Base-by-base conservation (phyloP, 2,329 filamentous ascomycete species). In the Claviceps pusilla region DNA sequence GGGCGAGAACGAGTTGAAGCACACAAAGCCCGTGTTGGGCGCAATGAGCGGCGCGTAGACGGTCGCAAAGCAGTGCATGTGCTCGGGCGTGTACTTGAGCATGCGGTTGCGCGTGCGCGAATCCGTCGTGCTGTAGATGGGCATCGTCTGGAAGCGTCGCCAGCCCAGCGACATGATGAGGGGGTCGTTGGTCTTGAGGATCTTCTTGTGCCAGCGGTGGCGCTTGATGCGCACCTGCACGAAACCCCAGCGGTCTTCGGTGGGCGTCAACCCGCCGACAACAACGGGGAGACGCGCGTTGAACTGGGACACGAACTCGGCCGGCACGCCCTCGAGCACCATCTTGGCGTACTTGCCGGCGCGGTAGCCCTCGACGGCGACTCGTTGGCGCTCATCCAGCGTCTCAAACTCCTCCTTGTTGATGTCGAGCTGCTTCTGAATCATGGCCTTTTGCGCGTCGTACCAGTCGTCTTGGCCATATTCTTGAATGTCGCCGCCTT, bases 401-500 rank as follows among this genome's bases (percentile, higher is more conserved):
- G 81, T 80, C 61, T 90, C 88, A 59, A 94, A 95, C 65, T 97
- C 94, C 56, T 88, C 82, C 64, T 89, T 89, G 72, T 98, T 98
- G 79, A 98, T 96, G 64, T 94, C 87, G 58, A 93, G 79, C 68
- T 98, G 93, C 71, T 95, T 96, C 70, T 96, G 87, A 56, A 98
- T 83, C 67, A 86, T 79, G 37, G 93, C 88, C 72, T 98, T 98
- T 66, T 98, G 93, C 33, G 87, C 82, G 65, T 97, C 93, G 66
- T 98, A 98, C 94, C 94, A 98, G 54, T 98, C 88, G 66, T 98
- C 93, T 69, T 98, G 93, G 52, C 90, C 93, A 63, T 95, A 97
- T 64, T 94, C 86, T 53, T 91, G 82, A 6, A 82, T 75, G 3
- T 77, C 77, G 39, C 78, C 84, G 35, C 79, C 82, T 59, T 89